Conservation (phyloP, 2,329 filamentous ascomycete species). For the Colletotrichum eremochloae region DNA sequence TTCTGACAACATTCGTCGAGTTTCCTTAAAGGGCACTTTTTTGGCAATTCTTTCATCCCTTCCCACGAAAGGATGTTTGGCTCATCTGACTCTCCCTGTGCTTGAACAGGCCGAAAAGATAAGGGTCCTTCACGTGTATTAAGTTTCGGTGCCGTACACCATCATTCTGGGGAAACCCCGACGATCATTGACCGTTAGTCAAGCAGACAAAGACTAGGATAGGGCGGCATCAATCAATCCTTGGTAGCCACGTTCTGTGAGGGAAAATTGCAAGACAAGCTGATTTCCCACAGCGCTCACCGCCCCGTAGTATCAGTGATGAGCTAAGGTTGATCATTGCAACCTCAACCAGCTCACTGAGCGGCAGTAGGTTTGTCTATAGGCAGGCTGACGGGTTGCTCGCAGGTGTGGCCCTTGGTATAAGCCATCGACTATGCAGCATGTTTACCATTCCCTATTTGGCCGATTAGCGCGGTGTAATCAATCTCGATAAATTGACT, state of each 20-base stretch:
- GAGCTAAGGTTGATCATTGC: not conserved
- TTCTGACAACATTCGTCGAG: not conserved
- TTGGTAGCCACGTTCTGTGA: not conserved
- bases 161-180: not conserved
- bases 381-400: not conserved
- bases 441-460: no score
- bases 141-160: not conserved
- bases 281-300: not conserved
- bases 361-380: not conserved
- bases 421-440: no score
- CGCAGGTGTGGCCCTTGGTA: no score
- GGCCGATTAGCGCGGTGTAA: no score
- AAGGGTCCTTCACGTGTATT: not conserved
- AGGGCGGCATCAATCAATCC: not conserved
- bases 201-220: not conserved
- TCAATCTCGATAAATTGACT: no score
- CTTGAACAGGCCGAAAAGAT: no score
- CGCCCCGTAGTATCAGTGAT: not conserved
- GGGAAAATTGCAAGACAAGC: not conserved
- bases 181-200: not conserved
- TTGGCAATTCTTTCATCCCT: not conserved
- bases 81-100: not conserved
- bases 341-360: not conserved
- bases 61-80: not conserved
- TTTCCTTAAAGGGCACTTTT: not conserved